Percentiles rank a stretch among this genome's conserved stretches.
Evolutionary conservation across 2,329 filamentous ascomycete species (phyloP).

Genomic region (Fusarium graminum): DNA sequence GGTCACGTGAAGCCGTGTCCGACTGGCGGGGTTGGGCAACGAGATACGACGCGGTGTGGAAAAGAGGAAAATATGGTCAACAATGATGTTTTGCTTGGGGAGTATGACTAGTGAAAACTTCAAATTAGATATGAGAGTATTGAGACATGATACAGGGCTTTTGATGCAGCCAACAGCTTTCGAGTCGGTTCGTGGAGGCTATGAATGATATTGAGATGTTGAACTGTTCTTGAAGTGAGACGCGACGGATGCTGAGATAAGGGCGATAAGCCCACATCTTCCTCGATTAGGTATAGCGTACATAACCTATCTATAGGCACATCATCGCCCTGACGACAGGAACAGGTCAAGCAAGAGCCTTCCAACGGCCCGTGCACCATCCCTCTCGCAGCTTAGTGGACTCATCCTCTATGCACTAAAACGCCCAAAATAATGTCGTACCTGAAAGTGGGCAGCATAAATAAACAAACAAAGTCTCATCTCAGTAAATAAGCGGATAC

Average conservation of each 20-base stretch:
- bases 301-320: conserved; percentile 28
- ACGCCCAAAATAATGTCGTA: conserved; percentile 45
- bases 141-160: not conserved
- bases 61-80: conserved; percentile 9
- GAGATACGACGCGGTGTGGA: conserved; percentile 25
- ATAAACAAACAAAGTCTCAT: conserved; percentile 55
- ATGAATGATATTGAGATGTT: conserved; percentile 28
- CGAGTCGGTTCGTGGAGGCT: not conserved
- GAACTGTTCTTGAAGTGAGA: conserved; percentile 39
- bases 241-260: conserved; percentile 34
- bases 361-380: conserved; percentile 43
- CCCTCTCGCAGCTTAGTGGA: conserved; percentile 38
- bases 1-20: conserved; percentile 44
- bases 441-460: conserved; percentile 47
- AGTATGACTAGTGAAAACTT: not conserved
- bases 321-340: conserved; percentile 54
- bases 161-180: not conserved
- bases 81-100: conserved; percentile 10
- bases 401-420: conserved; percentile 41
- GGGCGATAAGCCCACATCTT: conserved; percentile 13
- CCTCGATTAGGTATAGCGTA: conserved; percentile 13
- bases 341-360: conserved; percentile 30
- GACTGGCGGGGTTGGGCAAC: conserved; percentile 12
- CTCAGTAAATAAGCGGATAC: conserved; percentile 40
- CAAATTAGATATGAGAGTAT: not conserved